A percentile compares a stretch with the other conserved stretches of the same genome.
Evolutionary conservation across 306 rosid species (phyloP).

Genomic region (Prinsepia uniflora): DNA sequence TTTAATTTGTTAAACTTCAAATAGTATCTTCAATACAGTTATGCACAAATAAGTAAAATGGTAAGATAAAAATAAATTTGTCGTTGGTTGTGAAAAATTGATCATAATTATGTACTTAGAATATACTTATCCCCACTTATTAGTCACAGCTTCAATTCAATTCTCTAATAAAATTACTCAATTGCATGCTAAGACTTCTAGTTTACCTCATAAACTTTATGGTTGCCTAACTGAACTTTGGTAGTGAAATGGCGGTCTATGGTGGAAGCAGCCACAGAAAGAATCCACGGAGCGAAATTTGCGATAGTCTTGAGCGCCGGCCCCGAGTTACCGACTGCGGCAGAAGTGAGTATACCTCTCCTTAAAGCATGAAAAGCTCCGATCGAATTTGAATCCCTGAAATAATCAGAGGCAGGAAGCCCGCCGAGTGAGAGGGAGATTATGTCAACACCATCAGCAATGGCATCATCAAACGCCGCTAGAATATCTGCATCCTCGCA

Average conservation of each 20-base stretch:
- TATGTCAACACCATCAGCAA: constrained; percentile 53
- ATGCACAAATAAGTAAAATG: no score
- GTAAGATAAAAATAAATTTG: no score
- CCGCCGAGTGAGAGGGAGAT: constrained; percentile 34
- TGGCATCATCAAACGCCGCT: constrained; percentile 41
- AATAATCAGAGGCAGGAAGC: not conserved
- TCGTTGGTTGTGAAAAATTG: no score
- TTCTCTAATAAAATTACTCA: no score
- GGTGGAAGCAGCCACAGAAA: constrained; percentile 1
- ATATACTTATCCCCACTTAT: no score
- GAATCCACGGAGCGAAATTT: not conserved
- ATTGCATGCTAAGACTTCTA: not conserved
- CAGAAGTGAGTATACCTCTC: constrained; percentile 39
- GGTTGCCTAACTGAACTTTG: constrained; percentile 11
- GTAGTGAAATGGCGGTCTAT: not conserved
- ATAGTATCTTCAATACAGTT: no score
- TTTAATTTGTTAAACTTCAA: no score
- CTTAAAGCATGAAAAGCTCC: constrained; percentile 60
- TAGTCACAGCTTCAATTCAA: no score
- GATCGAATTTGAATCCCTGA: constrained; percentile 21
- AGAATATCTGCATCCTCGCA: constrained; percentile 13
- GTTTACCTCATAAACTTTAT: constrained; percentile 13
- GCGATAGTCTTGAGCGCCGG: constrained; percentile 2
- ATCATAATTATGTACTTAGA: no score
- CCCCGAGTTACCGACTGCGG: constrained; percentile 36